Percentiles rank a stretch among this genome's conserved stretches.
These are phyloP conservation scores for Xerocomus cyaneibrunnescens DNA, from an alignment of 1,284 basidiomycete genomes.

Conservation along the genomic window DNA sequence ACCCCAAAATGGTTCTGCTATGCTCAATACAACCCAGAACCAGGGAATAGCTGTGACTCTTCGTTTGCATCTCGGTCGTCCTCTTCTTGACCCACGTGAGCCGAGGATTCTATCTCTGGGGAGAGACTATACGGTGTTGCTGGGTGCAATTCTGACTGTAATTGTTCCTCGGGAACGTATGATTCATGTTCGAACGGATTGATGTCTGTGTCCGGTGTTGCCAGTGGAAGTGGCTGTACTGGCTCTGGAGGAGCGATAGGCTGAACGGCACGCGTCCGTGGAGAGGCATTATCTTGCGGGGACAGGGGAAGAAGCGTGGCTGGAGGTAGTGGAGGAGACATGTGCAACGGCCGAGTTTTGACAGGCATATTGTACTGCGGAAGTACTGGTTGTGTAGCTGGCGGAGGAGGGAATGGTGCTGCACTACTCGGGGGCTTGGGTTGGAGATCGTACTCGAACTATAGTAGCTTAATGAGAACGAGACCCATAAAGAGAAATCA, in stretches of 20 bases:
- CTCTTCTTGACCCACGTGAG: constrained; percentile 22
- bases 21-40: constrained; percentile 53
- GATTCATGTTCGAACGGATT: constrained; percentile 42
- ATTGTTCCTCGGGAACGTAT: constrained; percentile 18
- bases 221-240: constrained; percentile 16
- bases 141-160: constrained; percentile 12
- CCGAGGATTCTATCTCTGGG: constrained; percentile 14
- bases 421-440: constrained; percentile 28
- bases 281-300: constrained; percentile 3
- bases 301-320: constrained; percentile 17
- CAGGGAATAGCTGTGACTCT: constrained; percentile 52
- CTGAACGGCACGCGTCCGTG: constrained; percentile 10
- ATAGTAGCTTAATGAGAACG: constrained; percentile 7
- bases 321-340: constrained; percentile 13
- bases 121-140: constrained; percentile 34
- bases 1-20: neutral
- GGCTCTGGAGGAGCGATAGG: constrained; percentile 12
- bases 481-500: neutral
- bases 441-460: constrained; percentile 48
- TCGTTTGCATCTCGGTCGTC: constrained; percentile 42
- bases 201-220: constrained; percentile 32
- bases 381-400: neutral
- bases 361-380: constrained; percentile 12
- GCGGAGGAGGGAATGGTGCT: constrained; percentile 12
- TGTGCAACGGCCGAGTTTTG: constrained; percentile 8